Conservation (phyloP, 164 flowering plant species). For the Tetrastigma voinierianum region DNA sequence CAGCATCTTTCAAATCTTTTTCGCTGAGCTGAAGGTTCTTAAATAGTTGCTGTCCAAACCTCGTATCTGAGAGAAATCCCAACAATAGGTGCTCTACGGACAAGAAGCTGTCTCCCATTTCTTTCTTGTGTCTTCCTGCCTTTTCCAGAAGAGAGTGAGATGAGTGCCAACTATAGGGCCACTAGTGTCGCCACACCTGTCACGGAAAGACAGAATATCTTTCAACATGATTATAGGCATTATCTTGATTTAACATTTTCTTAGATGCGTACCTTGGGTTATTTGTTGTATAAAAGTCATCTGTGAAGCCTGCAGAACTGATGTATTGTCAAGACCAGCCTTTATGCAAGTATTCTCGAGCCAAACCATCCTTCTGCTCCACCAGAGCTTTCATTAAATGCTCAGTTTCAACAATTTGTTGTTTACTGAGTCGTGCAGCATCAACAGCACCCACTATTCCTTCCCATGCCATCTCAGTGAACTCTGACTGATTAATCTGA, state of each 20-base stretch:
- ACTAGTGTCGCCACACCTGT: conserved; percentile 84
- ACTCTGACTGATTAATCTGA: conserved; percentile 58
- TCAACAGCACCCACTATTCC: conserved; percentile 82
- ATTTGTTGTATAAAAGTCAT: conserved; percentile 71
- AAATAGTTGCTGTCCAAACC: conserved; percentile 88
- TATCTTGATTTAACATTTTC: too few relatives aligned
- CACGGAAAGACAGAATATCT: background rate
- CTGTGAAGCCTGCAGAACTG: conserved; percentile 80
- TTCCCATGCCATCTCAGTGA: conserved; percentile 97
- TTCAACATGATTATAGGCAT: too few relatives aligned
- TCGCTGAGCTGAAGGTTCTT: conserved; percentile 65
- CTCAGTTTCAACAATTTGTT: conserved; percentile 90
- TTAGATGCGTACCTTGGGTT: conserved; percentile 61
- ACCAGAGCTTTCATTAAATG: conserved; percentile 93
- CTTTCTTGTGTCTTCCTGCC: conserved; percentile 69
- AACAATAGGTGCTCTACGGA: conserved; percentile 92
- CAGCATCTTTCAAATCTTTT: conserved; percentile 80
- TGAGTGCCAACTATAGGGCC: conserved; percentile 71
- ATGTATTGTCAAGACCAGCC: conserved; percentile 82
- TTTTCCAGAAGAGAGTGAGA: conserved; percentile 57
- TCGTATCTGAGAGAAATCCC: conserved; percentile 67
- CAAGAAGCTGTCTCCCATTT: conserved; percentile 74
- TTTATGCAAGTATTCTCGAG: conserved; percentile 88
- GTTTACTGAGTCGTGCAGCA: conserved; percentile 67
- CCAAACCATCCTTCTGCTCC: conserved; percentile 96